Evolutionary conservation across 768 basidiomycete genomes (phyloP), one percentile per base, ranked within the genome.

Genomic region (Gymnopilus junonius): DNA sequence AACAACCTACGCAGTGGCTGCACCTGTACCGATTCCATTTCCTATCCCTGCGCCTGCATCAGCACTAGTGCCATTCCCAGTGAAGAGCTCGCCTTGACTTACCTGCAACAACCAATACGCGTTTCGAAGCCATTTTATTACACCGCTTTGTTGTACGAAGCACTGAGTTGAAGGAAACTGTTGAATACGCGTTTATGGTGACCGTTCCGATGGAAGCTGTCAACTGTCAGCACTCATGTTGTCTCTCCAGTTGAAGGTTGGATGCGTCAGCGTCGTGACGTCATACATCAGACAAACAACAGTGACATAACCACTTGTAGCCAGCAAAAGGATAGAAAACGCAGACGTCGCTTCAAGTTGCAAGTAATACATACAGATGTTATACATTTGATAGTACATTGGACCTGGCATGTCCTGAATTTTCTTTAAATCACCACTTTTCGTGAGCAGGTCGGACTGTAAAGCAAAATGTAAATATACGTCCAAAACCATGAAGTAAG

Each of bases 91-190:
- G n/a, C n/a, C n/a, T n/a, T 11, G 73, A 76, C 82, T 31, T 67
- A 70, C 87, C 87, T 61, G 85, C 84, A 42, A 88, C 80, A 27
- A 88, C 79, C 42, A 87, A 75, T 46, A 87, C 79, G 14, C 82
- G 82, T 39, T 82, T 79, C 46, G 75, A 61, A 39, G 71, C 62
- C 71, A 71, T 75, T 46, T 42, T n/a, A 31, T 58, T 58, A 11
- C 6, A 27, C 3, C 3, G n/a, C 10, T 15, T 17, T 20, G 39
- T 34, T 40, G 21, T 50, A 29, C 23, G 14, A 27, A n/a, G 10
- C n/a, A n/a, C 14, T 15, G 11, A 11, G 11, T 17, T 17, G 37
- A 14, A 32, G 14, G 8, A 21, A 25, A 37, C 15, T 14, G 23
- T n/a, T n/a, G 17, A 42, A 42, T 4, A 42, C 40, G 40, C 40